Conservation (phyloP, 1,139 yeast species). For the Wickerhamomyces sp. region DNA sequence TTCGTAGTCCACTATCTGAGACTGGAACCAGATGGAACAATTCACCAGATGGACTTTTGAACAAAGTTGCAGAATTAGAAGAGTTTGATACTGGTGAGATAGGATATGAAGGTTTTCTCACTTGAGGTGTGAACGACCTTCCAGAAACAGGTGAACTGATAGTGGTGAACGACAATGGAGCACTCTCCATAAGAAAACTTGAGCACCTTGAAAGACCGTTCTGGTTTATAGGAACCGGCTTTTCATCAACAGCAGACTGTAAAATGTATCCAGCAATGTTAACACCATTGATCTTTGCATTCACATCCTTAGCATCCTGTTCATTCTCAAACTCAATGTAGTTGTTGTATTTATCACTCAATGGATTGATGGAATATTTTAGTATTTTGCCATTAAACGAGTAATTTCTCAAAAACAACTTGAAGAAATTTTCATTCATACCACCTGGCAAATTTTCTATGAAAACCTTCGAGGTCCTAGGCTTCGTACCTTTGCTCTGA, state of each 20-base stretch:
- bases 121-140: background rate
- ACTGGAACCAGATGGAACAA: slow-evolving; percentile 1
- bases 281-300: slow-evolving; percentile 22
- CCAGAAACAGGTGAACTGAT: background rate
- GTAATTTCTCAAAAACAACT: slow-evolving; percentile 20
- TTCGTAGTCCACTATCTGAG: background rate
- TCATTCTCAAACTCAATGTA: slow-evolving; percentile 21
- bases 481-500: slow-evolving; percentile 2
- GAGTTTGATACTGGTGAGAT: background rate
- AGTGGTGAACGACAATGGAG: background rate
- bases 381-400: slow-evolving; percentile 16
- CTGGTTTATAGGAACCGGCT: background rate
- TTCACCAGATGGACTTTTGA: background rate
- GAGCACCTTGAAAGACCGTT: background rate
- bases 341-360: slow-evolving; percentile 8
- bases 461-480: slow-evolving; percentile 12
- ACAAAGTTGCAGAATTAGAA: background rate
- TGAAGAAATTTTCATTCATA: slow-evolving; percentile 23
- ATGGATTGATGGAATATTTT: slow-evolving; percentile 12
- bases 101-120: background rate
- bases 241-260: slow-evolving; percentile 11
- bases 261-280: slow-evolving; percentile 16
- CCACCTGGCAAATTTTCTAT: slow-evolving; percentile 22
- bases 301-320: slow-evolving; percentile 17
- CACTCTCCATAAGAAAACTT: background rate